Conservation (phyloP, 495 filamentous ascomycete species). For the Coniosporium apollinis region DNA sequence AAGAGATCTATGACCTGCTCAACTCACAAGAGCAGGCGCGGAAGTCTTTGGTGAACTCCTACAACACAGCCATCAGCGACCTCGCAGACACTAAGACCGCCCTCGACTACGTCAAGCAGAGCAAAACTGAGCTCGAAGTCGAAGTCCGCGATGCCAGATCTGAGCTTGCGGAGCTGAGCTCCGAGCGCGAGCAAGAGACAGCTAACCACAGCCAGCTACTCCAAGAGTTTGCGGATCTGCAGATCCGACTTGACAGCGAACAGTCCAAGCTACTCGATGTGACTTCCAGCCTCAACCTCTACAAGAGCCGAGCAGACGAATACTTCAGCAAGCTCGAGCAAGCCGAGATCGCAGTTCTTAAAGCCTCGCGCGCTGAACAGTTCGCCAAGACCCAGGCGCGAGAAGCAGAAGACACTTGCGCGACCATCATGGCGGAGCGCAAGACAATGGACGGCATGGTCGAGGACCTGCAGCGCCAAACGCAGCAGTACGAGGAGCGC, state of each 20-base stretch:
- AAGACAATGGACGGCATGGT: slow-evolving; percentile 76
- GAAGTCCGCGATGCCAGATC: slow-evolving; percentile 73
- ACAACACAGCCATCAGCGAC: slow-evolving; percentile 74
- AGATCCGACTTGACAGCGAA: slow-evolving; percentile 84
- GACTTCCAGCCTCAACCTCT: slow-evolving; percentile 64
- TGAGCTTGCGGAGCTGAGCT: slow-evolving; percentile 64
- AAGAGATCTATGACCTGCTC: slow-evolving; percentile 86
- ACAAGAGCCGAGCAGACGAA: slow-evolving; percentile 87
- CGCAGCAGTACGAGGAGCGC: slow-evolving; percentile 75
- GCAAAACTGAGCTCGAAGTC: slow-evolving; percentile 63
- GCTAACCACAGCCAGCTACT: slow-evolving; percentile 72
- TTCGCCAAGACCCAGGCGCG: slow-evolving; percentile 77
- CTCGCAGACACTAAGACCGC: slow-evolving; percentile 70
- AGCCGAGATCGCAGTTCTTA: slow-evolving; percentile 87
- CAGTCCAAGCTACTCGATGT: slow-evolving; percentile 72
- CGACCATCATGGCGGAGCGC: slow-evolving; percentile 79
- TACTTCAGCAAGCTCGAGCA: slow-evolving; percentile 97
- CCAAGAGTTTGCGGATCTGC: slow-evolving; percentile 83
- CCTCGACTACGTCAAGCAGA: slow-evolving; percentile 70
- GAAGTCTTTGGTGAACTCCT: slow-evolving; percentile 59
- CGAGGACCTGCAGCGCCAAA: slow-evolving; percentile 80
- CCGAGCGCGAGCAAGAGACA: slow-evolving; percentile 67
- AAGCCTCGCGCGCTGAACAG: slow-evolving; percentile 79
- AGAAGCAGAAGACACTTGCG: slow-evolving; percentile 83
- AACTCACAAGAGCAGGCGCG: slow-evolving; percentile 87